Evolutionary conservation across 768 basidiomycete species (phyloP).

Genomic region (Tylopilus intermedius): DNA sequence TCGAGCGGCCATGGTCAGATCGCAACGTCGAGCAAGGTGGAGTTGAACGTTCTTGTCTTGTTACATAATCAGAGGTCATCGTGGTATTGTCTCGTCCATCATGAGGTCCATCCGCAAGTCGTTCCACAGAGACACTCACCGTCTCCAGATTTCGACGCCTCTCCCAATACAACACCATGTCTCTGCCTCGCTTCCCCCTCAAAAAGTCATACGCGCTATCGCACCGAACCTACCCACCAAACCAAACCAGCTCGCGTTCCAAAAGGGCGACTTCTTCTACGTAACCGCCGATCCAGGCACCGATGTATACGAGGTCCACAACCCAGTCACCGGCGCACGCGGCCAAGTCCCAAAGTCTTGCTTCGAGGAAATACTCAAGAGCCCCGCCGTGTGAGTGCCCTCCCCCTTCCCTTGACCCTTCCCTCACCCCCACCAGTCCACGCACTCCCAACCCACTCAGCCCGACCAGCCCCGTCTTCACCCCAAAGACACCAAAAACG

Average conservation of each 20-base stretch:
- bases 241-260: conserved; percentile 85
- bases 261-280: conserved; percentile 96
- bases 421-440: conserved; percentile 24
- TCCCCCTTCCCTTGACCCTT: not conserved
- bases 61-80: conserved; percentile 24
- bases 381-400: conserved; percentile 39
- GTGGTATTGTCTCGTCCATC: conserved; percentile 8
- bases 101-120: conserved; percentile 88
- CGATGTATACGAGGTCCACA: conserved; percentile 86
- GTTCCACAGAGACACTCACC: conserved; percentile 54
- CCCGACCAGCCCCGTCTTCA: conserved; percentile 27
- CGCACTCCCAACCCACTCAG: conserved; percentile 38
- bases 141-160: conserved; percentile 68
- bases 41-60: not conserved
- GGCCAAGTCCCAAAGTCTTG: conserved; percentile 82
- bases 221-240: conserved; percentile 58
- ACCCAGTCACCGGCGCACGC: conserved; percentile 85
- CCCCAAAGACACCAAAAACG: conserved; percentile 36
- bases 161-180: conserved; percentile 49
- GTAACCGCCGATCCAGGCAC: conserved; percentile 71
- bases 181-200: conserved; percentile 50
- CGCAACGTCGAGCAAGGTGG: not conserved
- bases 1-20: conserved; percentile 70
- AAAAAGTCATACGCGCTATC: conserved; percentile 91
- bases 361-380: conserved; percentile 91